Percentiles rank a stretch among this genome's conserved stretches.
Conservation (phyloP, 768 basidiomycete genomes). For the Agaricus sinodeliciosus region DNA sequence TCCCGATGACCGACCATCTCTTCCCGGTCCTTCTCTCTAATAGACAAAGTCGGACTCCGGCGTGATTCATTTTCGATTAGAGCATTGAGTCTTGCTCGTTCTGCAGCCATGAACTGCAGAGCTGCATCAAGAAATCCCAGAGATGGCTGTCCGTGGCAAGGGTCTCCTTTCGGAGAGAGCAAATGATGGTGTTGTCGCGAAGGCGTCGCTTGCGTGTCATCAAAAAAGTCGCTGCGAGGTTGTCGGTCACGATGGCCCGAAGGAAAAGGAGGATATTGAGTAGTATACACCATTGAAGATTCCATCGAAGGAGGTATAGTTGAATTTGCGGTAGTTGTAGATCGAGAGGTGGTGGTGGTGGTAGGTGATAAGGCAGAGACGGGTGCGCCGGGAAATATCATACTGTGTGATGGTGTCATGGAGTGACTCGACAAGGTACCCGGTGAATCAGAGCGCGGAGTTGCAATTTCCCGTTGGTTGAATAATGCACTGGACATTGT, state of each 20-base stretch:
- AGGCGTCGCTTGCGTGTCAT: background rate
- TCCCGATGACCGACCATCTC: background rate
- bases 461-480: background rate
- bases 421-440: conserved; percentile 5
- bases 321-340: background rate
- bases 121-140: conserved; percentile 70
- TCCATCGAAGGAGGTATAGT: conserved; percentile 4
- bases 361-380: background rate
- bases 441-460: background rate
- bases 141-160: conserved; percentile 44
- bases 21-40: background rate
- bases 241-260: conserved; percentile 2
- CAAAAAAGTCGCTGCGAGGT: background rate
- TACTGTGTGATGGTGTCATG: conserved; percentile 3
- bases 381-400: background rate
- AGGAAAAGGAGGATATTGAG: conserved; percentile 1
- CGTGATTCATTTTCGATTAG: conserved; percentile 27
- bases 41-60: background rate
- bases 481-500: background rate
- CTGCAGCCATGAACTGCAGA: conserved; percentile 67
- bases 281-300: background rate
- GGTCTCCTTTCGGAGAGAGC: conserved; percentile 5
- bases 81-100: conserved; percentile 56
- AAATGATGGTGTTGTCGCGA: background rate
- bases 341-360: background rate